phyloP scores from a whole-genome alignment of 805 yeast species.

The Candida vartiovaarae region DNA sequence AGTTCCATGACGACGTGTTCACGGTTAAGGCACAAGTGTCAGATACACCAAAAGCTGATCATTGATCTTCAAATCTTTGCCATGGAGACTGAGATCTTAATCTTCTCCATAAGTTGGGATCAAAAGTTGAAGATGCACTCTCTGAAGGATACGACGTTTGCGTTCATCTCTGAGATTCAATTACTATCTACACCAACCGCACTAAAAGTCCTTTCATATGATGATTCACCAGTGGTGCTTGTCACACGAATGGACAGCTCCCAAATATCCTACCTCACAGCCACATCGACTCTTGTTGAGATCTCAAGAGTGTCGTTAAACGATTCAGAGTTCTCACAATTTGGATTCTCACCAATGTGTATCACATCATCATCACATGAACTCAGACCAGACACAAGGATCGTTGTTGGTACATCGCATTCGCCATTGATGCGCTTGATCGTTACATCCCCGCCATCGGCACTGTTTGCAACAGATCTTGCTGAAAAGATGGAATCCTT shows the following conservation, averaged over 20 bases:
- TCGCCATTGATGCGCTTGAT: constrained; percentile 70
- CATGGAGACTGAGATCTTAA: constrained; percentile 23
- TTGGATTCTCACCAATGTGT: constrained; percentile 54
- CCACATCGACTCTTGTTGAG: constrained; percentile 24
- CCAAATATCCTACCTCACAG: constrained; percentile 38
- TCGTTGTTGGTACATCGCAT: constrained; percentile 70
- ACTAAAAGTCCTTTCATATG: constrained; percentile 29
- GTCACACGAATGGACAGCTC: constrained; percentile 58
- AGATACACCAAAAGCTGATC: constrained; percentile 34
- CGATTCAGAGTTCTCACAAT: constrained; percentile 64
- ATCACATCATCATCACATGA: constrained; percentile 24
- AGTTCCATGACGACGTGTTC: constrained; percentile 8
- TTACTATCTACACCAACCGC: constrained; percentile 48
- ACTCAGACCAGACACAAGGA: constrained; percentile 20
- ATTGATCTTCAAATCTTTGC: constrained; percentile 25
- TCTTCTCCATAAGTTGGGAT: constrained; percentile 60
- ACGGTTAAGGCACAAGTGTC: constrained; percentile 14
- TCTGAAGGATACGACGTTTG: constrained; percentile 17
- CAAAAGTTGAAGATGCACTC: constrained; percentile 32
- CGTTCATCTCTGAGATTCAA: constrained; percentile 24
- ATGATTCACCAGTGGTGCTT: constrained; percentile 32
- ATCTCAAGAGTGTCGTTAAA: constrained; percentile 50
- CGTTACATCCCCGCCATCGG: constrained; percentile 27
- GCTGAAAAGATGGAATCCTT: background rate
- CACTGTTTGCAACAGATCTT: background rate